Evolutionary conservation across 2,329 filamentous ascomycete species (phyloP).

Genomic region (Fusarium sp.): DNA sequence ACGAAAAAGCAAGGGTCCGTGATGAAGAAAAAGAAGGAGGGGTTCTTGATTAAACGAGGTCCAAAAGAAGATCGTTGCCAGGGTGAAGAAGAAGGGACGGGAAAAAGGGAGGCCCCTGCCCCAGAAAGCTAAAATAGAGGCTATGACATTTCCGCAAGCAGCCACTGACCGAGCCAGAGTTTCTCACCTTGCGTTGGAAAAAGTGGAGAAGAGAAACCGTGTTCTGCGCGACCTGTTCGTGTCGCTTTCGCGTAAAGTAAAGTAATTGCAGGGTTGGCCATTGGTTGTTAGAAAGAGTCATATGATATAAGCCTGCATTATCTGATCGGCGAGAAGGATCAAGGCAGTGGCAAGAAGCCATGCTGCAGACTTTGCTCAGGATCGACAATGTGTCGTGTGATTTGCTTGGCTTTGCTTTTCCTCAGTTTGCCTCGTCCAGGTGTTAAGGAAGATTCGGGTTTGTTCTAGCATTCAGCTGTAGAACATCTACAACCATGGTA

Average conservation of each 20-base stretch:
- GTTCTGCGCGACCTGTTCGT: conserved; percentile 39
- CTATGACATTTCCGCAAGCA: conserved; percentile 9
- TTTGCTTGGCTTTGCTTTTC: not conserved
- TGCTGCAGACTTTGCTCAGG: conserved; percentile 2
- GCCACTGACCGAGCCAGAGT: conserved; percentile 24
- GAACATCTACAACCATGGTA: not conserved
- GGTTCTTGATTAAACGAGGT: conserved; percentile 16
- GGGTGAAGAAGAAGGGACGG: conserved; percentile 22
- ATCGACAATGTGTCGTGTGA: conserved; percentile 2
- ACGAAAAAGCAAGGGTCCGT: conserved; percentile 27
- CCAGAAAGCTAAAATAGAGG: conserved; percentile 10
- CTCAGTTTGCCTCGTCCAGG: not conserved
- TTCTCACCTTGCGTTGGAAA: conserved; percentile 15
- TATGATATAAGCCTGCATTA: conserved; percentile 13
- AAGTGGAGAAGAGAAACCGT: not conserved
- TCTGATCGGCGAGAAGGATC: conserved; percentile 20
- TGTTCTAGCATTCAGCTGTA: not conserved
- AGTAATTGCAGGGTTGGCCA: conserved; percentile 3
- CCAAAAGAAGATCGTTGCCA: conserved; percentile 24
- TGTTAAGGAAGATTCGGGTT: not conserved
- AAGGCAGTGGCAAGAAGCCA: conserved; percentile 24
- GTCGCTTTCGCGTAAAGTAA: conserved; percentile 48
- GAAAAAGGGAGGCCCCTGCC: not conserved
- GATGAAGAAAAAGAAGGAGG: conserved; percentile 24
- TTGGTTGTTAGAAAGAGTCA: conserved; percentile 32